A percentile compares a stretch with the other conserved stretches of the same genome.
phyloP scores from a whole-genome alignment of 2,329 filamentous ascomycete genomes.

The Ophiognomonia clavigignenti-juglandacearum region DNA sequence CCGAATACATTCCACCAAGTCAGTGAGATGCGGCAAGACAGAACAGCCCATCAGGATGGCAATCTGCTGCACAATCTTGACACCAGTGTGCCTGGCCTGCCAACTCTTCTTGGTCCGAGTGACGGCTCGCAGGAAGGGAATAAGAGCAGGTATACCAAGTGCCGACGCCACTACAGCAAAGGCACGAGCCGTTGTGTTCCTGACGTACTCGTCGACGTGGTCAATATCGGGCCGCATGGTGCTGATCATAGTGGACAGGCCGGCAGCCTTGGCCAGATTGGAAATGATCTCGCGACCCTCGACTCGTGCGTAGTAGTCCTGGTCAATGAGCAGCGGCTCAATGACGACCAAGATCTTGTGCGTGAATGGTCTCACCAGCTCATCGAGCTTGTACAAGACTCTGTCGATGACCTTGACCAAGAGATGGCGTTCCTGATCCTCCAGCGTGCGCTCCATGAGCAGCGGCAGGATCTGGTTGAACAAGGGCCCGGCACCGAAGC shows the following conservation, averaged over 20 bases:
- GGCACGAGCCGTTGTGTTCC: constrained; percentile 93
- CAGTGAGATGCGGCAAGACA: constrained; percentile 90
- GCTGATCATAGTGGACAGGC: constrained; percentile 97
- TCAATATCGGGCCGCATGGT: constrained; percentile 99
- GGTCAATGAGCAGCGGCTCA: constrained; percentile 96
- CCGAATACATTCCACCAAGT: constrained; percentile 91
- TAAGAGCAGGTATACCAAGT: constrained; percentile 87
- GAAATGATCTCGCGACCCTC: constrained; percentile 99
- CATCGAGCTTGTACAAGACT: constrained; percentile 96
- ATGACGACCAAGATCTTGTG: constrained; percentile 99
- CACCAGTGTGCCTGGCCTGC: constrained; percentile 95
- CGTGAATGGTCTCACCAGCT: constrained; percentile 90
- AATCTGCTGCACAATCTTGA: constrained; percentile 99
- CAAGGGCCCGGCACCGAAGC: constrained; percentile 87
- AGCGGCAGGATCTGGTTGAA: constrained; percentile 97
- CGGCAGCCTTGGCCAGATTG: constrained; percentile 93
- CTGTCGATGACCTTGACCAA: constrained; percentile 99
- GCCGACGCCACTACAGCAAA: constrained; percentile 97
- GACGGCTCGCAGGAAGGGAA: constrained; percentile 92
- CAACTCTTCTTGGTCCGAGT: constrained; percentile 98
- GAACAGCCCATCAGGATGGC: constrained; percentile 98
- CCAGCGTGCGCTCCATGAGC: constrained; percentile 96
- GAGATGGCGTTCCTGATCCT: constrained; percentile 96
- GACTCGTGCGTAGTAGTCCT: constrained; percentile 98
- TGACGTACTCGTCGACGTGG: constrained; percentile 95